Conservation (phyloP, 1,284 basidiomycete genomes). For the Tremellales sp. region DNA sequence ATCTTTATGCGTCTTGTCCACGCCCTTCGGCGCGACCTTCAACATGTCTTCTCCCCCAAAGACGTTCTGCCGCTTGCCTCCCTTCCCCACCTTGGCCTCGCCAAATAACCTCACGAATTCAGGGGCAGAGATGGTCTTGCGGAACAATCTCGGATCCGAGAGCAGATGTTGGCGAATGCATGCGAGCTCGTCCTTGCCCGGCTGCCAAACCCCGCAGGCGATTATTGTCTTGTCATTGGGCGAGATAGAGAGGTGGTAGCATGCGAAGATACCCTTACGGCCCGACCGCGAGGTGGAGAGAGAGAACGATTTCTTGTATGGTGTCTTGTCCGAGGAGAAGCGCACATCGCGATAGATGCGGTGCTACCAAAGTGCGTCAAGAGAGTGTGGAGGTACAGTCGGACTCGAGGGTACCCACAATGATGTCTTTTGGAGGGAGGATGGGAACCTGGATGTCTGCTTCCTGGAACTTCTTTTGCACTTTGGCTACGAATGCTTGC, state of each 20-base stretch:
- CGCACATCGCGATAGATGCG: constrained; percentile 58
- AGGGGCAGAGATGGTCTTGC: constrained; percentile 60
- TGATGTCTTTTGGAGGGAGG: constrained; percentile 78
- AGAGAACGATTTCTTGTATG: constrained; percentile 73
- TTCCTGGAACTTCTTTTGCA: constrained; percentile 62
- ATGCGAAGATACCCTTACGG: constrained; percentile 47
- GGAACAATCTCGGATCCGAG: constrained; percentile 61
- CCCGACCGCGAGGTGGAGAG: constrained; percentile 42
- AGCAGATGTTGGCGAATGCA: constrained; percentile 67
- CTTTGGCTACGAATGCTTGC: constrained; percentile 71
- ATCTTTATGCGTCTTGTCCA: constrained; percentile 76
- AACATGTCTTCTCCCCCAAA: constrained; percentile 77
- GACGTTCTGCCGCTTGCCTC: constrained; percentile 64
- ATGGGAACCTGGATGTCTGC: constrained; percentile 76
- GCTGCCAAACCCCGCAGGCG: constrained; percentile 80
- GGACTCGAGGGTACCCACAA: constrained; percentile 53
- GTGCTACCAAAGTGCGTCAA: constrained; percentile 24
- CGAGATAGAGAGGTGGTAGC: constrained; percentile 52
- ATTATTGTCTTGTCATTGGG: constrained; percentile 66
- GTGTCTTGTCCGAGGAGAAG: constrained; percentile 70
- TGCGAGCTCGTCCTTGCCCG: constrained; percentile 70
- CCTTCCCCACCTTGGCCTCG: constrained; percentile 58
- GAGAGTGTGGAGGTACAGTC: not conserved
- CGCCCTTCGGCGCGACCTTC: constrained; percentile 80
- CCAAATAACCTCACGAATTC: constrained; percentile 72